A percentile compares a stretch with the other conserved stretches of the same genome.
Conservation (phyloP, 1,139 yeast species). For the Hyphopichia wangnamkhiaoensis region DNA sequence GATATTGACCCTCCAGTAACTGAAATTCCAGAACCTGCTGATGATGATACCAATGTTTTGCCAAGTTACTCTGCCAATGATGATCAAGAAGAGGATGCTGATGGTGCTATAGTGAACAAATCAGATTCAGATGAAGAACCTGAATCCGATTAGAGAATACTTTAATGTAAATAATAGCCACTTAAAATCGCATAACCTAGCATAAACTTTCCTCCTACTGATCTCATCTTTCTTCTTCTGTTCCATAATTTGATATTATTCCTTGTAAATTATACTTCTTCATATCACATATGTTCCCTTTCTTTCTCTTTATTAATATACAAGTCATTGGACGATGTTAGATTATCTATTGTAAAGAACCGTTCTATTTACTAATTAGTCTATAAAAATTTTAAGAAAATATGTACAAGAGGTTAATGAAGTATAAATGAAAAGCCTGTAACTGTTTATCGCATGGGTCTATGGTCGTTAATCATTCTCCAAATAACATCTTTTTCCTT, state of each 20-base stretch:
- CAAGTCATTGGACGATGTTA: background rate
- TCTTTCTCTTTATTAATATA: background rate
- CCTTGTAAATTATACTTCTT: background rate
- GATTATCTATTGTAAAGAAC: too few relatives aligned
- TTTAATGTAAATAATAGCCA: too few relatives aligned
- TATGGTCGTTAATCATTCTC: conserved; percentile 73
- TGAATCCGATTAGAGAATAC: conserved; percentile 21
- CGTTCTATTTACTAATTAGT: too few relatives aligned
- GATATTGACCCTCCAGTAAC: conserved; percentile 16
- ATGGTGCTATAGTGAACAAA: conserved; percentile 29
- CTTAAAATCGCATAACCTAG: too few relatives aligned
- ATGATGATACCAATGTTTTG: conserved; percentile 4
- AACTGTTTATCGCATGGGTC: conserved; percentile 21
- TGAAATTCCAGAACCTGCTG: conserved; percentile 26
- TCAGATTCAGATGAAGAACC: conserved; percentile 34
- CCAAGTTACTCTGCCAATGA: conserved; percentile 18
- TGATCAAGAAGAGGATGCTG: conserved; percentile 23
- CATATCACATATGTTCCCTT: background rate
- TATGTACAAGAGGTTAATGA: background rate
- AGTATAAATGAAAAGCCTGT: background rate
- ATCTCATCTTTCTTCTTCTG: background rate
- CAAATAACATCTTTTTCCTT: conserved; percentile 64
- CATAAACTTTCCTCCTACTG: background rate
- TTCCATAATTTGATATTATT: conserved; percentile 1
- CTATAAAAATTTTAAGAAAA: too few relatives aligned